A percentile compares a stretch with the other conserved stretches of the same genome.
These are phyloP conservation scores for Yarrowia sp. DNA, from an alignment of 805 yeast species.

Conservation along the genomic window DNA sequence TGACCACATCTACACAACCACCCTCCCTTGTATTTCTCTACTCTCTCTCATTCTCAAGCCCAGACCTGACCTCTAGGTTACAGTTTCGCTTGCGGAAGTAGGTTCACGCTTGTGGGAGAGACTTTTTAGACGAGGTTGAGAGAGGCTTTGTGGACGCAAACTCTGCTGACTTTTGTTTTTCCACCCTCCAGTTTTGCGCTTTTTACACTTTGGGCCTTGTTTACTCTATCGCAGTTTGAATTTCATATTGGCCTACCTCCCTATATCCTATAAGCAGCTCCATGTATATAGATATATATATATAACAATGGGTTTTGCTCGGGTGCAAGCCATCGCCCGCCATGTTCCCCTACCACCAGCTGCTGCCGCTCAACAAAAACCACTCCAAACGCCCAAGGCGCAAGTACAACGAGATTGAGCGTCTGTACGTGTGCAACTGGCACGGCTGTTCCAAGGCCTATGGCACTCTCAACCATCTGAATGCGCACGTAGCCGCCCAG, in stretches of 20 bases:
- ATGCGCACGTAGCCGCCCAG: conserved; percentile 62
- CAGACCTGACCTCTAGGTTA: conserved; percentile 16
- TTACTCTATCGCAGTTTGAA: conserved; percentile 26
- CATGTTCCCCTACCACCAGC: conserved; percentile 33
- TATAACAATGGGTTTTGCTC: conserved; percentile 9
- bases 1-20: no score
- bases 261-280: conserved; percentile 32
- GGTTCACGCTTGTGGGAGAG: conserved; percentile 30
- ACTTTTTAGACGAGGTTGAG: conserved; percentile 7
- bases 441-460: conserved; percentile 60
- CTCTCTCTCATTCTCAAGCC: conserved; percentile 5
- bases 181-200: not conserved
- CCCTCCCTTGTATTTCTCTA: no score
- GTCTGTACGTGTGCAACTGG: conserved; percentile 59
- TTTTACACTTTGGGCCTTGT: conserved; percentile 21
- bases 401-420: conserved; percentile 62
- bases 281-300: conserved; percentile 26
- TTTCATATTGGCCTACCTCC: conserved; percentile 37
- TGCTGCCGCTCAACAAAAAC: conserved; percentile 36
- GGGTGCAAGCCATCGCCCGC: no score
- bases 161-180: conserved; percentile 4
- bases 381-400: conserved; percentile 58
- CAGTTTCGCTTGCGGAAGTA: conserved; percentile 31
- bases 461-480: conserved; percentile 66
- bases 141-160: conserved; percentile 1